Percentiles rank a stretch among this genome's conserved stretches.
phyloP scores from a whole-genome alignment of 108 stramenopile species.

The Nannochloropsis salina region DNA sequence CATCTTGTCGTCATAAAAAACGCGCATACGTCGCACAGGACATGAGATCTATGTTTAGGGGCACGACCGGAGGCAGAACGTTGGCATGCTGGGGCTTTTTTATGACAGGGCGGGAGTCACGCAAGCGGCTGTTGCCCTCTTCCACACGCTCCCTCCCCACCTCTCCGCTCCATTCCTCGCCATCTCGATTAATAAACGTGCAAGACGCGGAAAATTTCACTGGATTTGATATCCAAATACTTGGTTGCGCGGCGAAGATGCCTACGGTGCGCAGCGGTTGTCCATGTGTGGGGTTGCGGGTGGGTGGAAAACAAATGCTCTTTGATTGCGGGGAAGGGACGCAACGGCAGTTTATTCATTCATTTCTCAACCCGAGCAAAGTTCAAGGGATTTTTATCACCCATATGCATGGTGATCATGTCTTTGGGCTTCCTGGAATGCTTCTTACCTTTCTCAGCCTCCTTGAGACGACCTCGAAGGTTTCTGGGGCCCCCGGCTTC shows the following conservation, averaged over 20 bases:
- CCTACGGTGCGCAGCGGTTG: slow-evolving; percentile 15
- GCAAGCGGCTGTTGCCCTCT: neutral
- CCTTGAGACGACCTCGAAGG: neutral
- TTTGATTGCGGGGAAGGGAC: slow-evolving; percentile 92
- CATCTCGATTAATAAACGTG: neutral
- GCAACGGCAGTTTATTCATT: slow-evolving; percentile 66
- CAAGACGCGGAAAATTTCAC: slow-evolving; percentile 3
- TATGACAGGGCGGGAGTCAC: no score
- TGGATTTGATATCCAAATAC: slow-evolving; percentile 5
- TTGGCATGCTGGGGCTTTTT: no score
- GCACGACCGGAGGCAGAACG: no score
- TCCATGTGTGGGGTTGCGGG: slow-evolving; percentile 68
- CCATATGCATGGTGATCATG: slow-evolving; percentile 44
- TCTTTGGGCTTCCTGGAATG: slow-evolving; percentile 41
- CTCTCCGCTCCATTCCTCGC: neutral
- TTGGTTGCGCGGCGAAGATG: neutral
- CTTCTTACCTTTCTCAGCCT: slow-evolving; percentile 18
- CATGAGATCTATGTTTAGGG: no score
- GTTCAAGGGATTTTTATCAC: slow-evolving; percentile 30
- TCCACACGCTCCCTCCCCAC: neutral
- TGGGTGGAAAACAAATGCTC: slow-evolving; percentile 71
- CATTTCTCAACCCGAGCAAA: neutral
- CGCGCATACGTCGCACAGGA: no score
- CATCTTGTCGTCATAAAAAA: no score
- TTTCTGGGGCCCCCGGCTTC: neutral